A percentile compares a stretch with the other conserved stretches of the same genome.
Evolutionary conservation across 495 filamentous ascomycete genomes (phyloP).

Genomic region (Symbiotaphrina buchneri): DNA sequence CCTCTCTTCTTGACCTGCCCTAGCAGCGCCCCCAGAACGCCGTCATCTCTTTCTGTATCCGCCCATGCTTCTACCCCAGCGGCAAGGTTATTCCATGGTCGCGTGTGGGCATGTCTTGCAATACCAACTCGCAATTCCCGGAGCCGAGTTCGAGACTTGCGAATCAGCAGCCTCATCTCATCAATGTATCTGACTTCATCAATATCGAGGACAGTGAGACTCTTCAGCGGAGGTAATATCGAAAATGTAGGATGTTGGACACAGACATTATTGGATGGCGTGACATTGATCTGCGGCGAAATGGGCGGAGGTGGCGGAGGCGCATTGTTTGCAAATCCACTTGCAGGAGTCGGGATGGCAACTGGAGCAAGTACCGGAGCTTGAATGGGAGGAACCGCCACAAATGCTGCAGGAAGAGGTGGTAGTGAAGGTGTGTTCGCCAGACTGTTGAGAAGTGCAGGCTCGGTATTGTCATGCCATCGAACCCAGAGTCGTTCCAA

Average conservation of each 20-base stretch:
- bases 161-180: conserved; percentile 68
- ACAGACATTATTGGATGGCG: too few species aligned
- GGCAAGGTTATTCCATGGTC: too few species aligned
- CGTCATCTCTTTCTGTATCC: too few species aligned
- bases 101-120: too few species aligned
- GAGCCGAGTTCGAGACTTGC: conserved; percentile 41
- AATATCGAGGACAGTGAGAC: conserved; percentile 67
- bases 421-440: not conserved
- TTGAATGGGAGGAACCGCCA: conserved; percentile 8
- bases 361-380: conserved; percentile 7
- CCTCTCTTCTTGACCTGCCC: too few species aligned
- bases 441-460: conserved; percentile 7
- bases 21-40: too few species aligned
- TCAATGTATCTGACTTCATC: conserved; percentile 76
- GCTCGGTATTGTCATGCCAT: conserved; percentile 62
- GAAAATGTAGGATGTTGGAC: conserved; percentile 79
- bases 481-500: conserved; percentile 69
- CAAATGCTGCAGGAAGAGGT: conserved; percentile 10
- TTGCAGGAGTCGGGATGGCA: not conserved
- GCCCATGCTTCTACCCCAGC: too few species aligned
- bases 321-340: conserved; percentile 9
- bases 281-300: too few species aligned
- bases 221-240: conserved; percentile 59
- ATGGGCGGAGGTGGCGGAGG: conserved; percentile 12
- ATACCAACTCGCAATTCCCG: conserved; percentile 66